Evolutionary conservation across 257 asterid genomes (phyloP), one percentile per base, ranked within the genome.

Genomic region (Mitragyna speciosa): DNA sequence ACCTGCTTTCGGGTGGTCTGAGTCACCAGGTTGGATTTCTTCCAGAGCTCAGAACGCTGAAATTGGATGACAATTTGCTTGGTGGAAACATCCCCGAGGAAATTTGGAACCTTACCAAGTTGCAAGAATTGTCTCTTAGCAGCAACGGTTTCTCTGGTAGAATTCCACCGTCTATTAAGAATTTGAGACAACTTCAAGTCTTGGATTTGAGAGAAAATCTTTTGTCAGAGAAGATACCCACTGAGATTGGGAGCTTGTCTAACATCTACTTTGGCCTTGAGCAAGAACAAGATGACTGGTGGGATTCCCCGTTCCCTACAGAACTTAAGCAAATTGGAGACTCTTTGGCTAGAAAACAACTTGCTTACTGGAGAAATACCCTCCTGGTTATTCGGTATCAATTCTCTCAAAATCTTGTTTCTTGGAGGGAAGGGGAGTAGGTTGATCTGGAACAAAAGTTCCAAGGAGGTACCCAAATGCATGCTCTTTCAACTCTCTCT

Each of bases 231-330:
- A 69, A 75, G 70, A 82, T 79, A 79, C 88, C 82, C 16, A 2
- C 73, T 8, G 78, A 76, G 52, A 79, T 79, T 15, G 86, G 86
- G 36, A 33, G 39, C 61, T 79, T 76, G 81, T 56, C 83, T 5
- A 82, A 85, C 68, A 76, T 85, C 14, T 64, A 85, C 78, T 82
- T 58, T 85, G 79, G 75, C 59, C 24, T 72, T 85, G 77, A 76
- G 88, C 82, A 82, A 76, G 41, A 85, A 85, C 84, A 75, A 39
- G 70, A 41, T 85, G 56, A 76, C 75, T 39, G 88, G 88, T 85
- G 73, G 19, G 10, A 76, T 85, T 31, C 85, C 88, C 61, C 45
- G 10, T 16, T 82, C 85, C 11, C 65, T 82, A 19, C 79, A 76
- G 54, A 82, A 85, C 47, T 76, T 85, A 19, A 77, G 45, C 54